A percentile compares a stretch with the other conserved stretches of the same genome.
Conservation (phyloP, 192 early-diverging fungal genomes). For the Linnemannia exigua region DNA sequence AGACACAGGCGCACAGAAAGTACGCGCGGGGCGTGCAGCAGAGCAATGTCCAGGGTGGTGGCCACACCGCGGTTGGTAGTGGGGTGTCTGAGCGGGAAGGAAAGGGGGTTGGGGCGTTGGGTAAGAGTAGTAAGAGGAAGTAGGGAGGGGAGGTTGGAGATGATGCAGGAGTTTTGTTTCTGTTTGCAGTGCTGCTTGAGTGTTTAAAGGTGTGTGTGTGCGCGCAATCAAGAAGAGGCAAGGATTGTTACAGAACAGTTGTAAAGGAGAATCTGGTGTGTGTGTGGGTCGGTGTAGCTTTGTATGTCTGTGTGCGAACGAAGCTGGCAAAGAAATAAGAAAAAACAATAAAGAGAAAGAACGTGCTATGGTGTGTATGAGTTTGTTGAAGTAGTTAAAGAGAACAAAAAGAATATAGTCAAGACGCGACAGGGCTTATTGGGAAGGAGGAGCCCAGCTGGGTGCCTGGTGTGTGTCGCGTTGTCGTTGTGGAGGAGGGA, state of each 20-base stretch:
- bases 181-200: neutral
- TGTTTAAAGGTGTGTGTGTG: neutral
- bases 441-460: neutral
- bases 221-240: neutral
- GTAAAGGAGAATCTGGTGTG: neutral
- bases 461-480: neutral
- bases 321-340: too few species aligned
- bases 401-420: neutral
- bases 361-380: neutral
- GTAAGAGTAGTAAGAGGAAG: neutral
- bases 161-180: neutral
- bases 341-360: too few species aligned
- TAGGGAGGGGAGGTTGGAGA: neutral
- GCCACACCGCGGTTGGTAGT: neutral
- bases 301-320: neutral
- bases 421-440: neutral
- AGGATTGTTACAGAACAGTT: neutral
- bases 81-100: conserved; percentile 6
- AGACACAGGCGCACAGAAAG: conserved; percentile 27
- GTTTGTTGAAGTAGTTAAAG: neutral
- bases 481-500: neutral
- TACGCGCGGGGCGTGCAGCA: conserved; percentile 24
- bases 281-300: neutral
- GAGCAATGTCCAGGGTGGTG: neutral
- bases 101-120: neutral